Conservation (phyloP, 208 protist genomes). For the Trypanosoma conorhini region DNA sequence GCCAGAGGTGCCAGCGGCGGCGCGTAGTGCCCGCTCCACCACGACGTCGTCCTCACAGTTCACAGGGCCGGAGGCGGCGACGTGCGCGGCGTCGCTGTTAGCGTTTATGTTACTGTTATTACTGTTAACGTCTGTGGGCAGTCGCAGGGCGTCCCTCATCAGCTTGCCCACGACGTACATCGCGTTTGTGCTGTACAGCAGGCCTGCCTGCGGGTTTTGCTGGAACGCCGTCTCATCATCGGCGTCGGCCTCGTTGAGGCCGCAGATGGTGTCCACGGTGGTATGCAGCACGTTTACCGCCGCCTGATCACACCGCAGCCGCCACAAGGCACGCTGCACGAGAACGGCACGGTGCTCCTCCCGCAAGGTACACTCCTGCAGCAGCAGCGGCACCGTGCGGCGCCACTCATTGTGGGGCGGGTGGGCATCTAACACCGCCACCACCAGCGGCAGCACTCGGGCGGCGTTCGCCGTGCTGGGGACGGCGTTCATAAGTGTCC, state of each 20-base stretch:
- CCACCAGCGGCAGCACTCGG: slow-evolving; percentile 53
- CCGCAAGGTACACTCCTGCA: slow-evolving; percentile 25
- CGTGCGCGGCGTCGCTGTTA: neutral
- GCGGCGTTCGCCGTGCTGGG: slow-evolving; percentile 38
- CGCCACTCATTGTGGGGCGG: slow-evolving; percentile 66
- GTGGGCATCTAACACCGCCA: slow-evolving; percentile 37
- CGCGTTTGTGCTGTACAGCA: slow-evolving; percentile 44
- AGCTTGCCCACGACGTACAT: slow-evolving; percentile 59
- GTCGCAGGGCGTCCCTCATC: slow-evolving; percentile 68
- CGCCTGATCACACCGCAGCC: slow-evolving; percentile 46
- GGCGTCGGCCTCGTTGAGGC: slow-evolving; percentile 37
- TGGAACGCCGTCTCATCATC: slow-evolving; percentile 79
- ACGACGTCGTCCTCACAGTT: slow-evolving; percentile 30
- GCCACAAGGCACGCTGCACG: slow-evolving; percentile 35
- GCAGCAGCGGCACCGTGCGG: slow-evolving; percentile 45
- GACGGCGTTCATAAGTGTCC: slow-evolving; percentile 49
- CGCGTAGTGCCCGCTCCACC: slow-evolving; percentile 39
- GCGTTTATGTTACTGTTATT: slow-evolving; percentile 2
- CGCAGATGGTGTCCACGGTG: slow-evolving; percentile 47
- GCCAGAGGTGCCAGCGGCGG: slow-evolving; percentile 40
- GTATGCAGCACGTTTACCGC: slow-evolving; percentile 58
- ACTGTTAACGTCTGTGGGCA: slow-evolving; percentile 17
- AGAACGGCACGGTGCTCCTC: slow-evolving; percentile 35
- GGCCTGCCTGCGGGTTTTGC: slow-evolving; percentile 45
- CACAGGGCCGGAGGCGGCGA: neutral